phyloP scores from a whole-genome alignment of 176 grass and related monocot genomes.

The Avena atlantica region DNA sequence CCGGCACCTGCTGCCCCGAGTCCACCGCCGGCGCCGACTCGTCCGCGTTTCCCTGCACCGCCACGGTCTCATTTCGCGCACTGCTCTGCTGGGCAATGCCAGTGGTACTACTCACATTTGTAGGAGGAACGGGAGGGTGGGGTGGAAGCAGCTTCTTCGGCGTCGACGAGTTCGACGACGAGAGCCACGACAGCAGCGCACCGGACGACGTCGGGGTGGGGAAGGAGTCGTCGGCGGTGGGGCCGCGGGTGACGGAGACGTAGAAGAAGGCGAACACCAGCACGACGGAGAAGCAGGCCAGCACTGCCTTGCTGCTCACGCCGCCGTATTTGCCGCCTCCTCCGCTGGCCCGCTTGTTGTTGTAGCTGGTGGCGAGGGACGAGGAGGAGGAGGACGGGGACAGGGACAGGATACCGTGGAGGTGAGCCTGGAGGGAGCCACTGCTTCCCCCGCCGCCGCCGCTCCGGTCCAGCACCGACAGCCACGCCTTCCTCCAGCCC shows the following conservation, averaged over 20 bases:
- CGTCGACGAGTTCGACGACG: constrained; percentile 23
- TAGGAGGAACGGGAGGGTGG: background rate
- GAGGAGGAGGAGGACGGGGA: constrained; percentile 30
- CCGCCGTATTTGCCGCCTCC: constrained; percentile 18
- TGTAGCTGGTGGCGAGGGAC: constrained; percentile 24
- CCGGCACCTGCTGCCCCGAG: background rate
- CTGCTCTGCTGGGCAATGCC: background rate
- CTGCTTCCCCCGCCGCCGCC: constrained; percentile 19
- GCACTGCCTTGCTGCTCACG: constrained; percentile 32
- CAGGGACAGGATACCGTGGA: constrained; percentile 38
- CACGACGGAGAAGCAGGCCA: constrained; percentile 32
- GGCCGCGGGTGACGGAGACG: constrained; percentile 26
- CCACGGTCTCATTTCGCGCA: background rate
- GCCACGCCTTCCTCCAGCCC: constrained; percentile 54
- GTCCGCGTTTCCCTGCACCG: background rate
- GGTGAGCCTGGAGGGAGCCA: constrained; percentile 35
- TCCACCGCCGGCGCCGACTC: background rate
- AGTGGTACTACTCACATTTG: background rate
- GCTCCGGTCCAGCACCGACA: constrained; percentile 34
- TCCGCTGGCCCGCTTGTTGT: constrained; percentile 26
- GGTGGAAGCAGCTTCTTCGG: constrained; percentile 1
- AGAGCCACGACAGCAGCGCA: constrained; percentile 32
- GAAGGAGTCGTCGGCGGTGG: constrained; percentile 13
- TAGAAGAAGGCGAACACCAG: constrained; percentile 51
- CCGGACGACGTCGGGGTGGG: constrained; percentile 33